Conservation (phyloP, 768 basidiomycete species). For the Pleurotus citrinopileatus region DNA sequence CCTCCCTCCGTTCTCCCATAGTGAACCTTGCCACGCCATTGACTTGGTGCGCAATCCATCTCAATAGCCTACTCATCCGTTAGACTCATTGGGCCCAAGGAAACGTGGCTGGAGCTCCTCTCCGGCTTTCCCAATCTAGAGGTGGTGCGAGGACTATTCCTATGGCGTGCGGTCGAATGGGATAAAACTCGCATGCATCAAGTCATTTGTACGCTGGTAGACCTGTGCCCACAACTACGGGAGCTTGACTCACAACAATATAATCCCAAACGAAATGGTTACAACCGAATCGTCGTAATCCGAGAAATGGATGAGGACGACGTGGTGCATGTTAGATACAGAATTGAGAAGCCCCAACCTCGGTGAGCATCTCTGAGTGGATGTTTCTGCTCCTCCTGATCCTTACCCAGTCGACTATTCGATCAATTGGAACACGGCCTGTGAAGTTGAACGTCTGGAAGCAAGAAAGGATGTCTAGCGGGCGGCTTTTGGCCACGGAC, state of each 20-base stretch:
- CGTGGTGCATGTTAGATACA: conserved; percentile 1
- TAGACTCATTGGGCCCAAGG: conserved; percentile 19
- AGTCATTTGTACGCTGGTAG: conserved; percentile 36
- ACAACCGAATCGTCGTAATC: conserved; percentile 35
- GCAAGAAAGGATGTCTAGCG: too few species aligned
- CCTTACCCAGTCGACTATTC: background rate
- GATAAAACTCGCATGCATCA: conserved; percentile 37
- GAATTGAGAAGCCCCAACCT: conserved; percentile 1
- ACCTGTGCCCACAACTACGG: conserved; percentile 36
- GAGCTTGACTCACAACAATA: conserved; percentile 39
- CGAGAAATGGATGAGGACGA: conserved; percentile 24
- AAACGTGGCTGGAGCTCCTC: conserved; percentile 37
- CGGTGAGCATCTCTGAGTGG: background rate
- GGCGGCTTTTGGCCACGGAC: too few species aligned
- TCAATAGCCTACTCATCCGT: background rate
- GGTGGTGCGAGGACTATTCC: conserved; percentile 38
- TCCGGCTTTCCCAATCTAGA: conserved; percentile 39
- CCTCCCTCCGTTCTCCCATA: conserved; percentile 28
- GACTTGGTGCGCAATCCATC: conserved; percentile 21
- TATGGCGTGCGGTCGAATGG: conserved; percentile 38
- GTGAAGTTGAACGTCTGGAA: background rate
- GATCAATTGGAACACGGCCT: background rate
- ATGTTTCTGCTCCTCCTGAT: too few species aligned
- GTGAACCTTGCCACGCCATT: conserved; percentile 19
- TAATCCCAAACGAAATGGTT: conserved; percentile 28